Conservation (phyloP, 2,329 filamentous ascomycete species). For the Fusarium sp. region DNA sequence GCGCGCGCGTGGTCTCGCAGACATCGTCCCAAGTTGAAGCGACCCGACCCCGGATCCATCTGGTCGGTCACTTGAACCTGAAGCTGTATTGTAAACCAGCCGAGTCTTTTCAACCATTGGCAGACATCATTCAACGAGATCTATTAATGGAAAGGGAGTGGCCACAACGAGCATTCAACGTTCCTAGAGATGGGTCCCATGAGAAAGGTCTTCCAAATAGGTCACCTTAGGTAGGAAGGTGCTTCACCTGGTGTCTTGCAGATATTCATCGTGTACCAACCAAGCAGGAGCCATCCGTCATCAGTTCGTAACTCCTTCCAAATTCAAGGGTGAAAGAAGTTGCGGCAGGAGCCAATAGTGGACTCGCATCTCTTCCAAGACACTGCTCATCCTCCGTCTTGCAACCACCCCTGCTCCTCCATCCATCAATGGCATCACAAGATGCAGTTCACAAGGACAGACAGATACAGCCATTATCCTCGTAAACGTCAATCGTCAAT, state of each 20-base stretch:
- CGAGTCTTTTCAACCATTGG: conserved; percentile 21
- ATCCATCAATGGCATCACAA: conserved; percentile 6
- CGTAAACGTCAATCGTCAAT: conserved; percentile 17
- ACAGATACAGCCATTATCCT: conserved; percentile 23
- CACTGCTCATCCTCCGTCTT: background rate
- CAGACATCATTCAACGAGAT: background rate
- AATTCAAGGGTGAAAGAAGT: conserved; percentile 26
- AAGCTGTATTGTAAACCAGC: conserved; percentile 11
- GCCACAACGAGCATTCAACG: background rate
- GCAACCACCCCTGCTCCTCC: conserved; percentile 7
- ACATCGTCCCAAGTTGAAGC: background rate
- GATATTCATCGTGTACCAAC: background rate
- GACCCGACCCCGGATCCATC: background rate
- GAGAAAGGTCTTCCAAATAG: background rate
- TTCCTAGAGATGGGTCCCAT: background rate
- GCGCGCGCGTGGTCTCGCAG: conserved; percentile 30
- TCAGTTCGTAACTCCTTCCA: conserved; percentile 7
- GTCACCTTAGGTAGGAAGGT: background rate
- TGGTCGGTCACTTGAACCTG: conserved; percentile 1
- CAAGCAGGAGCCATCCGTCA: conserved; percentile 2
- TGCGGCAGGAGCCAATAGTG: conserved; percentile 21
- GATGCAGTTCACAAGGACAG: conserved; percentile 5
- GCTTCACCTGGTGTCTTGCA: background rate
- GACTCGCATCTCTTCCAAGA: conserved; percentile 9
- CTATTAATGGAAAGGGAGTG: background rate